Evolutionary conservation across 768 basidiomycete species (phyloP).

Genomic region (Phaeotremella fagi): DNA sequence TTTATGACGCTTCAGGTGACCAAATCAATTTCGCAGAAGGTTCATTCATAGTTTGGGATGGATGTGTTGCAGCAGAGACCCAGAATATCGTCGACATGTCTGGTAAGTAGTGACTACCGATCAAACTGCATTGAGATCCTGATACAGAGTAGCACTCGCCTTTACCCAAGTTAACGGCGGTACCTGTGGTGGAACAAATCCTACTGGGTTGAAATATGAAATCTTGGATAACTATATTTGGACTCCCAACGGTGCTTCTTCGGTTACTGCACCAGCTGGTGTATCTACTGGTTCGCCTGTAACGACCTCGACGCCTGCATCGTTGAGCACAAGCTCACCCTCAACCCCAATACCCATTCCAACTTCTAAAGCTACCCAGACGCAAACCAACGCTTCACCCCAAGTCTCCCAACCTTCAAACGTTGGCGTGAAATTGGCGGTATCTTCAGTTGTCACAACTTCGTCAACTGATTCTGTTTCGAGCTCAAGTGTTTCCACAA

Average conservation of each 20-base stretch:
- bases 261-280: neutral
- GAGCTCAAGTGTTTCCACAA: too few species aligned
- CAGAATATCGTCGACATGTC: conserved; percentile 11
- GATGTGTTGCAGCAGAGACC: conserved; percentile 6
- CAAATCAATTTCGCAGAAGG: conserved; percentile 2
- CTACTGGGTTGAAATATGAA: conserved; percentile 13
- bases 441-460: neutral
- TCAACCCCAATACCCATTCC: neutral
- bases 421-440: too few species aligned
- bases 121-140: neutral
- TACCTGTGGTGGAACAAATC: conserved; percentile 23
- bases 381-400: neutral
- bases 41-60: conserved; percentile 17
- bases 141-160: conserved; percentile 7
- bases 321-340: neutral
- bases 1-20: conserved; percentile 7
- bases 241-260: neutral
- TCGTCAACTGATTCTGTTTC: neutral
- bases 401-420: too few species aligned
- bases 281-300: neutral
- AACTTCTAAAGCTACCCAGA: too few species aligned
- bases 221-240: conserved; percentile 18
- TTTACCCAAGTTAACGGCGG: conserved; percentile 23
- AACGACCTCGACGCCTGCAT: neutral
- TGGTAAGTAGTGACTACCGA: conserved; percentile 4